Percentiles rank a stretch among this genome's conserved stretches.
phyloP scores from a whole-genome alignment of 768 basidiomycete genomes.

The Russula foetens region DNA sequence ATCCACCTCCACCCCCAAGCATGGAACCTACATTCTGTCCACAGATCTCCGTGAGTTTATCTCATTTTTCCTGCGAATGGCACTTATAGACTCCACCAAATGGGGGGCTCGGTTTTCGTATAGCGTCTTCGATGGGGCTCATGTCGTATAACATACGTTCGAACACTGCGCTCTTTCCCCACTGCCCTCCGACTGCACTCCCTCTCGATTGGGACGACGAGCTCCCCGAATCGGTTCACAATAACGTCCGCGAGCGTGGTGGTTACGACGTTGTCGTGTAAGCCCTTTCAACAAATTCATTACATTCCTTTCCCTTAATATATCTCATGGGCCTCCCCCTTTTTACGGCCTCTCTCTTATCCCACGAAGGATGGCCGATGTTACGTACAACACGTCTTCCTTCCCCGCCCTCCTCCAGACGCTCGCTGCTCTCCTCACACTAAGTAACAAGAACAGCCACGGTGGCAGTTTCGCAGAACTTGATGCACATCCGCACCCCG shows the following conservation, averaged over 20 bases:
- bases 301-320: too few relatives aligned
- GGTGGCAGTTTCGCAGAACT: too few relatives aligned
- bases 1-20: neutral
- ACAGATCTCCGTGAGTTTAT: slow-evolving; percentile 21
- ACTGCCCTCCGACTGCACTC: slow-evolving; percentile 25
- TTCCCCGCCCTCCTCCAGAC: slow-evolving; percentile 75
- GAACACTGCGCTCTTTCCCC: slow-evolving; percentile 33
- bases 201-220: slow-evolving; percentile 78
- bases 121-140: slow-evolving; percentile 76
- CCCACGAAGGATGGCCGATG: slow-evolving; percentile 72
- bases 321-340: too few relatives aligned
- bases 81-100: neutral
- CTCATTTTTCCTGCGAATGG: neutral
- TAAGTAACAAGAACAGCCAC: neutral
- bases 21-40: slow-evolving; percentile 11
- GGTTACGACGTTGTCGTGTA: slow-evolving; percentile 65
- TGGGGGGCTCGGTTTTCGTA: neutral
- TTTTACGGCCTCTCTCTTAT: too few relatives aligned
- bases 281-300: slow-evolving; percentile 23
- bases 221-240: slow-evolving; percentile 39
- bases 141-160: slow-evolving; percentile 59
- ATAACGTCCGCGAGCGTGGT: slow-evolving; percentile 21
- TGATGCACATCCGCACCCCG: too few relatives aligned
- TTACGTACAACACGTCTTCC: slow-evolving; percentile 83
- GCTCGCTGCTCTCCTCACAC: slow-evolving; percentile 41